Base-by-base conservation (phyloP, 2,329 filamentous ascomycete genomes). In the Colletotrichum trifolii region DNA sequence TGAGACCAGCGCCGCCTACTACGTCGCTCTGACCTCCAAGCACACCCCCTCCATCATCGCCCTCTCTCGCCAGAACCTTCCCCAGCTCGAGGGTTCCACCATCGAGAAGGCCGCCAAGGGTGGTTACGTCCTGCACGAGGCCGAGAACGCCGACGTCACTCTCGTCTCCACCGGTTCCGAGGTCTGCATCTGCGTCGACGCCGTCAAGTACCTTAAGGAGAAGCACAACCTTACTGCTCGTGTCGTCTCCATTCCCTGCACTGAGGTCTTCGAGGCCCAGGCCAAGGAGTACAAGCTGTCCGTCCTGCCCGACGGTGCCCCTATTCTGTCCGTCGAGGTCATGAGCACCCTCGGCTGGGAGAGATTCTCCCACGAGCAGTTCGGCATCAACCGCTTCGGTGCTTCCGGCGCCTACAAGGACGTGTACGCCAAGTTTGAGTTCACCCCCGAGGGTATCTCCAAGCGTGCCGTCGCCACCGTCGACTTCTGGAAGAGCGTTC, bases 341-440 rank as follows among this genome's bases (percentile, higher is more conserved):
- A 96, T 97, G 92, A 91, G 88, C 81, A 99, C 96, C 72, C 90
- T 97, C 82, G 96, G 96, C 73, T 99, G 96, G 96, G 94, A 98
- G 88, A 92, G 95, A 81, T 99, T 98, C 85, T 92, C 94, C 66
- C 95, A 99, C 83, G 96, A 99, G 89, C 96, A 99, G 85, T 99
- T 99, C 76, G 96, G 96, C 79, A 89, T 99, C 72, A 99, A 99
- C 91, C 89, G 96, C 79, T 99, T 99, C 82, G 96, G 96, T 89
- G 95, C 95, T 72, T 97, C 93, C 61, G 96, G 95, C 75, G 91
- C 95, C 71, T 98, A 98, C 87, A 95, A 95, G 90, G 91, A 98
- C 75, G 94, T 99, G 67, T 99, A 99, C 88, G 91, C 92, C 92
- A 98, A 97, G 89, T 99, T 99, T 83, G 96, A 98, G 82, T 98